Evolutionary conservation across 2,329 filamentous ascomycete genomes (phyloP).

Genomic region (Chaetomium strumarium): DNA sequence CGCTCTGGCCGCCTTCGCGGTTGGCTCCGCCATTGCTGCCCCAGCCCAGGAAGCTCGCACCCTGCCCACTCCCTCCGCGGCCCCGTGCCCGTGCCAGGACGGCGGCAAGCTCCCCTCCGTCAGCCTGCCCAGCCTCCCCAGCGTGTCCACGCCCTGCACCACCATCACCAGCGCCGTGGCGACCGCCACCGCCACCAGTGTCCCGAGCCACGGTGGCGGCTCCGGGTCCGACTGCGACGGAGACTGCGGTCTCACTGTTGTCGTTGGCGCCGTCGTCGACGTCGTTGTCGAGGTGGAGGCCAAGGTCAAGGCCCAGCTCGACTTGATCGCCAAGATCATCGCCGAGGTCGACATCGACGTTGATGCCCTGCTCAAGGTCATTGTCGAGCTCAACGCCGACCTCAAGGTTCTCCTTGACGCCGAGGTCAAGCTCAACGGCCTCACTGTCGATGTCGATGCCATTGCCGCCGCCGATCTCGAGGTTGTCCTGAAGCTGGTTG

Average conservation of each 20-base stretch:
- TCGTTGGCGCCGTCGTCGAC: not conserved
- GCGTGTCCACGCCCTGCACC: not conserved
- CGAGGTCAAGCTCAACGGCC: slow-evolving; percentile 8
- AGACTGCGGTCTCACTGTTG: not conserved
- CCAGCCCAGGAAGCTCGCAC: slow-evolving; percentile 8
- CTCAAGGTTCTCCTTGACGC: slow-evolving; percentile 9
- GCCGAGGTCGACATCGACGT: slow-evolving; percentile 7
- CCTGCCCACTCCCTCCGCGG: no score
- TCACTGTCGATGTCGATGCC: slow-evolving; percentile 8
- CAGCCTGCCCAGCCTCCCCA: not conserved
- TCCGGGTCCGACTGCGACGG: not conserved
- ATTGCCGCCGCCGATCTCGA: slow-evolving; percentile 11
- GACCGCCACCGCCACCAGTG: not conserved
- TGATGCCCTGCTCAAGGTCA: slow-evolving; percentile 11
- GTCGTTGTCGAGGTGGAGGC: slow-evolving; percentile 5
- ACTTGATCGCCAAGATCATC: slow-evolving; percentile 5
- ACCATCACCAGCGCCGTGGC: not conserved
- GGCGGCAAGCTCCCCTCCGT: not conserved
- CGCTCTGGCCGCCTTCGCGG: slow-evolving; percentile 17
- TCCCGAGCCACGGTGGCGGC: not conserved
- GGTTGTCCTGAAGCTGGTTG: slow-evolving; percentile 11
- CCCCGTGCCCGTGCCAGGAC: not conserved
- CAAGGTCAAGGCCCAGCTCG: slow-evolving; percentile 9
- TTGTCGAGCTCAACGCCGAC: slow-evolving; percentile 11
- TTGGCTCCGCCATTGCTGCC: slow-evolving; percentile 19